A percentile compares a stretch with the other conserved stretches of the same genome.
Evolutionary conservation across 805 yeast genomes (phyloP).

Genomic region (Wickerhamiella brachini): DNA sequence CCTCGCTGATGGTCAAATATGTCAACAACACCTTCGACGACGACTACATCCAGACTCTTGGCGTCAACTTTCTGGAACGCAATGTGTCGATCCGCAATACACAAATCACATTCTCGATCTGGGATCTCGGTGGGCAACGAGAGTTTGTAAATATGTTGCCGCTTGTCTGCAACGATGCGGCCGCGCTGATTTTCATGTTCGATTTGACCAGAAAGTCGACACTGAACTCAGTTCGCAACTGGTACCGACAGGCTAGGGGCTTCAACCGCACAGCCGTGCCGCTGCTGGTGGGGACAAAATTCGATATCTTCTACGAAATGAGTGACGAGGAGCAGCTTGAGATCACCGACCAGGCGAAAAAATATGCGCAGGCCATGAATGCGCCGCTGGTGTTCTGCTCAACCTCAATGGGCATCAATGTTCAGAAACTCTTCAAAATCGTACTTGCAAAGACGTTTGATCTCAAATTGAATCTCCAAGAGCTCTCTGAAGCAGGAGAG

Average conservation of each 20-base stretch:
- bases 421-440: conserved; percentile 85
- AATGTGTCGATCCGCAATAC: conserved; percentile 73
- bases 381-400: conserved; percentile 78
- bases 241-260: conserved; percentile 88
- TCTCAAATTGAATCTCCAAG: conserved; percentile 67
- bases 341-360: conserved; percentile 67
- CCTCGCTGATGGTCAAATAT: conserved; percentile 90
- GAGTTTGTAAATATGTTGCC: conserved; percentile 95
- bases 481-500: conserved; percentile 76
- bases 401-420: conserved; percentile 80
- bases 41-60: conserved; percentile 83
- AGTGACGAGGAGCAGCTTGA: conserved; percentile 71
- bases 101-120: conserved; percentile 76
- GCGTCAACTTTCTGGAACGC: conserved; percentile 91
- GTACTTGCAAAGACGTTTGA: conserved; percentile 85
- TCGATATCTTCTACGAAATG: conserved; percentile 70
- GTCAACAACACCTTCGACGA: conserved; percentile 92
- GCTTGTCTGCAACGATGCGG: conserved; percentile 80
- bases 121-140: conserved; percentile 94
- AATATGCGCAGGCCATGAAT: conserved; percentile 80
- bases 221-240: conserved; percentile 75
- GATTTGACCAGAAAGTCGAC: conserved; percentile 81
- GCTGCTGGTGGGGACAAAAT: conserved; percentile 83
- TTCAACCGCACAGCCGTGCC: conserved; percentile 86
- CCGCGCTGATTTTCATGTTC: conserved; percentile 78